A percentile compares a stretch with the other conserved stretches of the same genome.
Conservation (phyloP, 345 rosid species). For the Aurinia saxatilis region DNA sequence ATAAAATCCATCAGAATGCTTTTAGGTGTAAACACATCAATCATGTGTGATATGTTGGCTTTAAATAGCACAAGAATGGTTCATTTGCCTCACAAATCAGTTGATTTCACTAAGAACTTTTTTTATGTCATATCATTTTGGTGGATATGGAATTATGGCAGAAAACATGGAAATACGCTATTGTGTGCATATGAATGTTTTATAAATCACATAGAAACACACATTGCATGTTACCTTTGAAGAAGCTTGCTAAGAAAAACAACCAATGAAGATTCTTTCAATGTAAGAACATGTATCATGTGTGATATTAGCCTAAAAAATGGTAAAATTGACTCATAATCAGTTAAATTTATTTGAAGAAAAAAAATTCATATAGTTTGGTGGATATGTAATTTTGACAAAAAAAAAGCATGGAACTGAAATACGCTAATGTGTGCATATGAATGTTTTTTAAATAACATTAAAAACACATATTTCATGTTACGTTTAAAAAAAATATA, state of each 20-base stretch:
- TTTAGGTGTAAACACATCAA: neutral
- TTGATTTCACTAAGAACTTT: neutral
- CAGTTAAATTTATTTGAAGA: neutral
- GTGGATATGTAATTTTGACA: slow-evolving; percentile 6
- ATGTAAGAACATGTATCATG: neutral
- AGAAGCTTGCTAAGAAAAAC: too few relatives aligned
- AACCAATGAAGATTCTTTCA: too few relatives aligned
- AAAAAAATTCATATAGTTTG: neutral
- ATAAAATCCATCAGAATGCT: neutral
- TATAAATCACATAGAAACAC: too few relatives aligned
- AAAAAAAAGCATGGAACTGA: slow-evolving; percentile 11
- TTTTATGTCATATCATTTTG: neutral
- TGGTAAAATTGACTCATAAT: neutral
- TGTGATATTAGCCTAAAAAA: neutral
- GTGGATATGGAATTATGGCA: slow-evolving; percentile 5
- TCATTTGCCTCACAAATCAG: neutral
- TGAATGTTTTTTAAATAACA: too few relatives aligned
- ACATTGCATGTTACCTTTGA: too few relatives aligned
- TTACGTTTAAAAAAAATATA: too few relatives aligned
- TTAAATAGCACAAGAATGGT: neutral
- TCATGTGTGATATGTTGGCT: neutral
- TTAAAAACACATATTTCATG: too few relatives aligned
- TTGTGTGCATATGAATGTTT: neutral
- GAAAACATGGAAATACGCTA: neutral
- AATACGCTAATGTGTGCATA: neutral